Percentiles rank a stretch among this genome's conserved stretches.
Evolutionary conservation across 2,329 filamentous ascomycete species (phyloP).

Genomic region (Claviceps humidiphila): DNA sequence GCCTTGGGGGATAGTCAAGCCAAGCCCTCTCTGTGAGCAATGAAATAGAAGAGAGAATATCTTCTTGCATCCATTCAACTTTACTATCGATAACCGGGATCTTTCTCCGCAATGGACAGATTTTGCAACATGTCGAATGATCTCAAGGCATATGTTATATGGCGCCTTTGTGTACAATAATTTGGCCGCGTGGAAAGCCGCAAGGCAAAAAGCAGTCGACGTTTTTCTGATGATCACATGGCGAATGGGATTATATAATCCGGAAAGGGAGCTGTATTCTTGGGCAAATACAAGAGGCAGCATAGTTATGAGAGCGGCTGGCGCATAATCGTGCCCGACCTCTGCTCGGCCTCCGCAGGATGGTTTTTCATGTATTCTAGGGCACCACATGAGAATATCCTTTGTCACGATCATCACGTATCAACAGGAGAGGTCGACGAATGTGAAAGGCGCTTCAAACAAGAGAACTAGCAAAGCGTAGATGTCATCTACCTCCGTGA

Average conservation of each 20-base stretch:
- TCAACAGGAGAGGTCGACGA: background rate
- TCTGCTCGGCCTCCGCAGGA: slow-evolving; percentile 16
- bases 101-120: background rate
- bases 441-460: background rate
- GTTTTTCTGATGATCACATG: background rate
- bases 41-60: background rate
- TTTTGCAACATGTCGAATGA: background rate
- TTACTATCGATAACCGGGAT: background rate
- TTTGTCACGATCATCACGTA: slow-evolving; percentile 10
- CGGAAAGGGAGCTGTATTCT: background rate
- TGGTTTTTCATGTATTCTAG: slow-evolving; percentile 15
- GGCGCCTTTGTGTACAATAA: slow-evolving; percentile 5
- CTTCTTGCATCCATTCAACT: background rate
- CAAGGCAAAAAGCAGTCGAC: background rate
- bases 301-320: slow-evolving; percentile 11
- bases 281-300: slow-evolving; percentile 8
- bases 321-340: slow-evolving; percentile 9
- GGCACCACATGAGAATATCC: slow-evolving; percentile 12
- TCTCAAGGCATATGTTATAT: background rate
- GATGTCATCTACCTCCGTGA: no score
- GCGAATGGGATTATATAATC: background rate
- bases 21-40: slow-evolving; percentile 36
- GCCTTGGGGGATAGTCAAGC: slow-evolving; percentile 33
- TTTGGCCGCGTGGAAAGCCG: background rate
- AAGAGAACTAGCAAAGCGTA: no score